Percentiles rank a stretch among this genome's conserved stretches.
phyloP scores from a whole-genome alignment of 2,329 filamentous ascomycete species.

The Paraphaeosphaeria sporulosa region DNA sequence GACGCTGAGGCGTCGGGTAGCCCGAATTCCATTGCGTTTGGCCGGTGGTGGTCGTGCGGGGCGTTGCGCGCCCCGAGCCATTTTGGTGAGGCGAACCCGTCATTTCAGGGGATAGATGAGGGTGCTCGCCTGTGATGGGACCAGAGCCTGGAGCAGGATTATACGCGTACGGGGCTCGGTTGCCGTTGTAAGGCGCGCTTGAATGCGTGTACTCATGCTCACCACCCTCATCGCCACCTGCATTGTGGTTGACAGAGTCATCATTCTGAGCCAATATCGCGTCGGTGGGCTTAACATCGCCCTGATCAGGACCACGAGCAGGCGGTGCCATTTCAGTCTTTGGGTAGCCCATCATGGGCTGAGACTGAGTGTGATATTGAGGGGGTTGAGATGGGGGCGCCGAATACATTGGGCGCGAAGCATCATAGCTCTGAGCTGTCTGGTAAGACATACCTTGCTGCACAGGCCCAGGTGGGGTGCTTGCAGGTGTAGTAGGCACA shows the following conservation, averaged over 20 bases:
- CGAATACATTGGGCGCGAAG: constrained; percentile 79
- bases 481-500: constrained; percentile 89
- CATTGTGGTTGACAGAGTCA: constrained; percentile 62
- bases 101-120: constrained; percentile 83
- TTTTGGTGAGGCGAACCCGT: constrained; percentile 84
- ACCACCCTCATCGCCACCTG: constrained; percentile 72
- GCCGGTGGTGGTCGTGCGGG: constrained; percentile 75
- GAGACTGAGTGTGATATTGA: constrained; percentile 70
- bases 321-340: constrained; percentile 92
- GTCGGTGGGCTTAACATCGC: constrained; percentile 69
- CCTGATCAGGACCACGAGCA: constrained; percentile 67
- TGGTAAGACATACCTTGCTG: constrained; percentile 84
- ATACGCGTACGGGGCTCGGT: constrained; percentile 80
- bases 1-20: constrained; percentile 81
- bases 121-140: constrained; percentile 73
- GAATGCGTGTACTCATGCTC: constrained; percentile 88
- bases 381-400: constrained; percentile 70
- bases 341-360: constrained; percentile 74
- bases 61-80: constrained; percentile 83
- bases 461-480: constrained; percentile 83
- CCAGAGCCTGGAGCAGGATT: constrained; percentile 70
- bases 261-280: constrained; percentile 61
- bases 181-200: constrained; percentile 73
- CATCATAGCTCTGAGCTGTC: constrained; percentile 75
- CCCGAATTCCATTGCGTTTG: constrained; percentile 76